Conservation (phyloP, 257 asterid species). For the Fraxinus excelsior region DNA sequence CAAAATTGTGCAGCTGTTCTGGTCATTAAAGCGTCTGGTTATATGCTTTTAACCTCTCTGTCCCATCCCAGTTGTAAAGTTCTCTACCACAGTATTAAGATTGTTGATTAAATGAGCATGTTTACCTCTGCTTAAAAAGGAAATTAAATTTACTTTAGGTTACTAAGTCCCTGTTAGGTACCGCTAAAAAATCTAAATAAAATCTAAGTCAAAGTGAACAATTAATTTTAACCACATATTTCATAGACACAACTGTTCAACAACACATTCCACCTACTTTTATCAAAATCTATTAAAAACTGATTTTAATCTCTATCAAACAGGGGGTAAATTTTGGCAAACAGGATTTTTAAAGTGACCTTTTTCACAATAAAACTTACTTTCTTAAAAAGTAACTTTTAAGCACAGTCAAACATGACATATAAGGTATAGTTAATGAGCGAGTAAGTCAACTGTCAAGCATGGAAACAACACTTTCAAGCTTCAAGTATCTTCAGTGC, state of each 20-base stretch:
- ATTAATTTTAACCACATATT: too few relatives aligned
- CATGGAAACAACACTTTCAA: neutral
- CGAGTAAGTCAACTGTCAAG: neutral
- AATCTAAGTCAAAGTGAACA: too few relatives aligned
- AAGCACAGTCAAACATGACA: neutral
- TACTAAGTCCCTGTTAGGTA: too few relatives aligned
- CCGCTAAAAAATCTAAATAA: too few relatives aligned
- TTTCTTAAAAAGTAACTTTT: neutral
- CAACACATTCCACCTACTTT: too few relatives aligned
- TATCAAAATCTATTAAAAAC: too few relatives aligned
- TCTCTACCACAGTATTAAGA: neutral
- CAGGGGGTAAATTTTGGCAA: too few relatives aligned
- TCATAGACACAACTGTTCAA: too few relatives aligned
- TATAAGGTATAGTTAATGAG: neutral
- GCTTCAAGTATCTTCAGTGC: constrained; percentile 2
- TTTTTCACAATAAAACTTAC: neutral
- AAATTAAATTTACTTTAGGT: neutral
- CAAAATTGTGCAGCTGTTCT: constrained; percentile 15
- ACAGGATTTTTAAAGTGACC: neutral
- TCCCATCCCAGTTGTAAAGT: neutral
- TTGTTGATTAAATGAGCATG: neutral
- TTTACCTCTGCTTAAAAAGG: neutral
- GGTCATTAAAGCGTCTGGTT: constrained; percentile 11
- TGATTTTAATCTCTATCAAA: too few relatives aligned
- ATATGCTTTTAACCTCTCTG: constrained; percentile 3